A percentile compares a stretch with the other conserved stretches of the same genome.
phyloP scores from a whole-genome alignment of 2,329 filamentous ascomycete genomes.

The Hypomyces rosellus region DNA sequence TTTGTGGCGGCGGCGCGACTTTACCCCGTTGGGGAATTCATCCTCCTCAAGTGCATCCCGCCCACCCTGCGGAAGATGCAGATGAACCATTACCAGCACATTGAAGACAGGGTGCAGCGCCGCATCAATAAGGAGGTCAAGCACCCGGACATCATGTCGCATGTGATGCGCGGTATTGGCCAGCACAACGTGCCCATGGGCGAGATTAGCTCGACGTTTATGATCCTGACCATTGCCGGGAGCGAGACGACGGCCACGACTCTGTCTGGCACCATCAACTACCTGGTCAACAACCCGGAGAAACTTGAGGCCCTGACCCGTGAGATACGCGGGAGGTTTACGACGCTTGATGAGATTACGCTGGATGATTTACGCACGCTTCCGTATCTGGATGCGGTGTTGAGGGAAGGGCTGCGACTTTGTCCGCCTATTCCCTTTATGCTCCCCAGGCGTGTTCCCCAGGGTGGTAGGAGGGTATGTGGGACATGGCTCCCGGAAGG shows the following conservation, averaged over 20 bases:
- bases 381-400: conserved; percentile 42
- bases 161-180: conserved; percentile 25
- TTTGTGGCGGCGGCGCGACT: conserved; percentile 6
- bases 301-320: conserved; percentile 24
- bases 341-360: conserved; percentile 10
- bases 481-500: conserved; percentile 28
- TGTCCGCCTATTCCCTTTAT: conserved; percentile 37
- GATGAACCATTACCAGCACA: conserved; percentile 12
- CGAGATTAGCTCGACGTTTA: conserved; percentile 27
- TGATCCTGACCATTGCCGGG: conserved; percentile 22
- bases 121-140: conserved; percentile 18
- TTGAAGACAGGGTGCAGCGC: conserved; percentile 18
- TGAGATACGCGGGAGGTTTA: conserved; percentile 23
- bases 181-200: conserved; percentile 16
- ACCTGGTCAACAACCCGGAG: conserved; percentile 25
- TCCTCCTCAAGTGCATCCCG: conserved; percentile 6
- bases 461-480: conserved; percentile 23
- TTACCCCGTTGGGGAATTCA: conserved; percentile 2
- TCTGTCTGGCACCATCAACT: conserved; percentile 21
- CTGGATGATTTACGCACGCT: conserved; percentile 9
- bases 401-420: conserved; percentile 44
- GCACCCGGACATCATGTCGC: conserved; percentile 21
- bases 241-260: conserved; percentile 27
- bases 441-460: conserved; percentile 27
- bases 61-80: background rate